These are phyloP conservation scores for Ampelocalamus luodianensis DNA, from an alignment of 176 grass and related monocot species.

Conservation along the genomic window DNA sequence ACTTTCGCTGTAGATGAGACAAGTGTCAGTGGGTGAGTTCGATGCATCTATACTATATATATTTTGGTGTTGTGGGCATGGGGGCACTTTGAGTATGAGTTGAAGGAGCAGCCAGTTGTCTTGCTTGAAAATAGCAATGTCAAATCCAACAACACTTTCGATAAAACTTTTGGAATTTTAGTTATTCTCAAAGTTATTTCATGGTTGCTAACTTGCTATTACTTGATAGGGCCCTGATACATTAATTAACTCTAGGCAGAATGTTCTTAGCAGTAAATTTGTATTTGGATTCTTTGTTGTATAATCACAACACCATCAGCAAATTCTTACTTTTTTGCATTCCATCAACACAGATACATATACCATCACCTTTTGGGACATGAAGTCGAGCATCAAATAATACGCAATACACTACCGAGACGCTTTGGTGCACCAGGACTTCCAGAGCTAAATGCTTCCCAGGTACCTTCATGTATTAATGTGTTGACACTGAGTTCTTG, in stretches of 20 bases:
- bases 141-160: neutral
- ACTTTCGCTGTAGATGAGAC: slow-evolving; percentile 98
- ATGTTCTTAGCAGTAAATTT: neutral
- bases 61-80: neutral
- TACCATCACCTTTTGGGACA: slow-evolving; percentile 99
- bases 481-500: neutral
- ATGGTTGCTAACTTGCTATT: neutral
- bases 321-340: slow-evolving; percentile 22
- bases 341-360: slow-evolving; percentile 71
- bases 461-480: slow-evolving; percentile 57
- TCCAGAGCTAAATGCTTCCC: slow-evolving; percentile 99
- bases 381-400: slow-evolving; percentile 96
- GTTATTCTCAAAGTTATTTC: neutral
- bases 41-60: slow-evolving; percentile 12
- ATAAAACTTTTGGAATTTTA: neutral
- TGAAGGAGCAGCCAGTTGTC: neutral
- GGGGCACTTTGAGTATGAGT: neutral
- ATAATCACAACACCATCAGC: neutral
- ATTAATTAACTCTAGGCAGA: neutral
- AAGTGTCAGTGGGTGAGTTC: slow-evolving; percentile 98
- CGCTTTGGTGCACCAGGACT: slow-evolving; percentile 98
- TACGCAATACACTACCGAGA: slow-evolving; percentile 83
- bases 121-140: slow-evolving; percentile 5
- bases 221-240: neutral
- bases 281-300: slow-evolving; percentile 26